These are phyloP conservation scores for Biscutella laevigata DNA, from an alignment of 441 rosid genomes.

Conservation along the genomic window DNA sequence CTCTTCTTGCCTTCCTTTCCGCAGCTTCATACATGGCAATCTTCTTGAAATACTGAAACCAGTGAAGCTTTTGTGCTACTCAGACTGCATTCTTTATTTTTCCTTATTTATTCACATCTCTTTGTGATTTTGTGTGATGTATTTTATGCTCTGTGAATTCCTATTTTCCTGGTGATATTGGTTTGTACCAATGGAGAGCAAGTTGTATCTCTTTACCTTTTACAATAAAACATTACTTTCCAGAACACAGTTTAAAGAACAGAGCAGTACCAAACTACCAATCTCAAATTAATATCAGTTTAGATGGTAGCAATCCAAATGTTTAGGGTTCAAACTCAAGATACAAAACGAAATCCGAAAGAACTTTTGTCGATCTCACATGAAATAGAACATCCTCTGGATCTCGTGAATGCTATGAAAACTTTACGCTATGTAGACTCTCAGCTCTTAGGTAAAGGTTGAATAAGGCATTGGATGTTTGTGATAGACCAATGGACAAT, in stretches of 20 bases:
- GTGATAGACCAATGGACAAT: not conserved
- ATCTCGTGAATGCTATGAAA: not conserved
- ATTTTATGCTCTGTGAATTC: not conserved
- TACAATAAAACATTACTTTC: conserved; percentile 26
- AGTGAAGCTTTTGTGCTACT: conserved; percentile 7
- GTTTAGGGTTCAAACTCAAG: not conserved
- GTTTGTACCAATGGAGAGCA: conserved; percentile 39
- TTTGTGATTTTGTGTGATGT: conserved; percentile 23
- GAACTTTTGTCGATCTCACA: not conserved
- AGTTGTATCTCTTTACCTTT: conserved; percentile 32
- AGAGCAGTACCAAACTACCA: conserved; percentile 1
- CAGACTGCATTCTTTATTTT: conserved; percentile 23
- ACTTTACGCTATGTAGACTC: not conserved
- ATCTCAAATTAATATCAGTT: not conserved
- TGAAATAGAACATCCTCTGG: not conserved
- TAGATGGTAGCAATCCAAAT: not conserved
- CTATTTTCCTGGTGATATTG: conserved; percentile 17
- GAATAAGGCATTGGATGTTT: not conserved
- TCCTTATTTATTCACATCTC: conserved; percentile 18
- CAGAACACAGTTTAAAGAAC: not conserved
- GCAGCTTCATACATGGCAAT: conserved; percentile 43
- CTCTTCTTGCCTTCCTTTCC: conserved; percentile 41
- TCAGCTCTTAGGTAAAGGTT: not conserved
- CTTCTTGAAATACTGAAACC: conserved; percentile 24
- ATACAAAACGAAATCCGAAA: not conserved